A percentile compares a stretch with the other conserved stretches of the same genome.
These are phyloP conservation scores for Phytopythium boreale DNA, from an alignment of 352 stramenopile species.

Conservation along the genomic window DNA sequence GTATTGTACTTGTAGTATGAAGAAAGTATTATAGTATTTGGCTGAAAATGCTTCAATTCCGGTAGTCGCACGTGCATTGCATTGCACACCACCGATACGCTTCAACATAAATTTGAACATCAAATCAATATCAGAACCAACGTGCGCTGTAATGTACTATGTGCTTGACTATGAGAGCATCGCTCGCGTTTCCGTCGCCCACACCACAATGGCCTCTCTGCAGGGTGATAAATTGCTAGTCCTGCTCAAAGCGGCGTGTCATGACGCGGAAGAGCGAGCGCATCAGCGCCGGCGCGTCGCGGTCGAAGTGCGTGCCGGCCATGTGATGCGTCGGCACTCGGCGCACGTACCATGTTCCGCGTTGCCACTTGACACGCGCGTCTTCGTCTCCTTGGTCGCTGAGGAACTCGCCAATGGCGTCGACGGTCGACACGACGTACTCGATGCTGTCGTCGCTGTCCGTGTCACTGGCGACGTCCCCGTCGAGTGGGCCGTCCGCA, in stretches of 20 bases:
- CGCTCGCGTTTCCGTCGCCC: too few relatives aligned
- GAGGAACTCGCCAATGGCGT: not conserved
- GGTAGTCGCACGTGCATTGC: too few relatives aligned
- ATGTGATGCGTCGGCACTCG: constrained; percentile 71
- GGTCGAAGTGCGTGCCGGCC: constrained; percentile 59
- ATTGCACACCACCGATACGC: too few relatives aligned
- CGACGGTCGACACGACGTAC: not conserved
- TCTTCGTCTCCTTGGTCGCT: constrained; percentile 19
- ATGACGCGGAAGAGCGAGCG: constrained; percentile 62
- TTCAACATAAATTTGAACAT: too few relatives aligned
- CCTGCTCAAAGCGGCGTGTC: constrained; percentile 33
- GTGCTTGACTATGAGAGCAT: too few relatives aligned
- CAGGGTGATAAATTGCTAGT: not conserved
- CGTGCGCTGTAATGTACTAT: too few relatives aligned
- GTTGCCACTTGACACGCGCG: constrained; percentile 10
- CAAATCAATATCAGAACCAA: too few relatives aligned
- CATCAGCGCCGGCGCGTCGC: constrained; percentile 49
- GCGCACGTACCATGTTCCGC: constrained; percentile 59
- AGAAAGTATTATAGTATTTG: too few relatives aligned
- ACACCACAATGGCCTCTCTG: not conserved
- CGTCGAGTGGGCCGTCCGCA: not conserved
- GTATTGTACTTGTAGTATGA: too few relatives aligned
- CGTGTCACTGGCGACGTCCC: not conserved
- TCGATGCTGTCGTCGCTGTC: not conserved
- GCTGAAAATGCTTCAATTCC: too few relatives aligned